Base-by-base conservation (phyloP, 768 basidiomycete species). In the Hypholoma fasciculare region DNA sequence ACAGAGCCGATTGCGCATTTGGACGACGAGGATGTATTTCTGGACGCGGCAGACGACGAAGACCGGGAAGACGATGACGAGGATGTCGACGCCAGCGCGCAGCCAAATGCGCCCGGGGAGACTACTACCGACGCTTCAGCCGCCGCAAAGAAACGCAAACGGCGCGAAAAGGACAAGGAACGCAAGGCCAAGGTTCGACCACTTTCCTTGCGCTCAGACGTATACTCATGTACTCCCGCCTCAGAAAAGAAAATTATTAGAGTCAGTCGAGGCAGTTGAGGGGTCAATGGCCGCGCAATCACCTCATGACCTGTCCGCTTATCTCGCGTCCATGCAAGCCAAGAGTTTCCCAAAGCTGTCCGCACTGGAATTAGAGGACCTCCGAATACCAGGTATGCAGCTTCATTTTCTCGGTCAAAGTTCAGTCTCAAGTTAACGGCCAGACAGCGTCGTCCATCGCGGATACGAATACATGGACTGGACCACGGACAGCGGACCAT, bases 331-430 rank as follows among this genome's bases (percentile, higher is more conserved):
- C 23, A 78, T 87, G 74, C 92, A 94, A 68, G 78, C 79, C 49
- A 90, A 86, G 65, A 80, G 84, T 3, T 89, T 88, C 65, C 77
- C 86, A 2, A 81, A 88, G 49, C 73, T 90, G 65, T 90, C 89
- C 7, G 74, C 75, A 12, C 78, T 98, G 58, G 96, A 98, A 74
- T 79, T 96, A 38, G 82, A 84, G 12, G 94, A 96, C 64, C 76
- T 88, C 46, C 78, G 76, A 51, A 88, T 97, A 71, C 89, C 89
- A 67, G 85, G 95, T 93, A 68, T 62, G 85, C 71, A 40, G 8
- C 61, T n/a, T 40, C 17, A 23, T 46, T 17, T 52, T 19, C 36
- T 43, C 39, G 20, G 23, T 62, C 48, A 57, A 63, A 59, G 62
- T 71, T 70, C 67, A 64, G 71, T 75, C 70, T 78, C 73, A 77